Conservation (phyloP, 2,329 filamentous ascomycete genomes). For the Aspergillus piperis region DNA sequence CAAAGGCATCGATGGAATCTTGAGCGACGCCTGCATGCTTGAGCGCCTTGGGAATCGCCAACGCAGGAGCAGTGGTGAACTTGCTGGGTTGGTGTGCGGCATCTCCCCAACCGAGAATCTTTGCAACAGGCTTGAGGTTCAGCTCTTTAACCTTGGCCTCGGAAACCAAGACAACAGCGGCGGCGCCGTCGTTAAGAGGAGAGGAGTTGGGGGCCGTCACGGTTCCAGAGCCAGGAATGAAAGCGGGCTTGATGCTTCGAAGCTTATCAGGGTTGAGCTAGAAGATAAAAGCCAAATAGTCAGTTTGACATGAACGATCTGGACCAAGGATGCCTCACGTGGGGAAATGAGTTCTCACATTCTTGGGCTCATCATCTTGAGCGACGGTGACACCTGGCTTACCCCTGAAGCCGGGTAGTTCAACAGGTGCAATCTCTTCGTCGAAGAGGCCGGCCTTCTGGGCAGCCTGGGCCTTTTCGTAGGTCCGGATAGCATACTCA, state of each 20-base stretch:
- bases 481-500: conserved; percentile 91
- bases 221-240: conserved; percentile 74
- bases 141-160: conserved; percentile 93
- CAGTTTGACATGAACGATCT: not conserved
- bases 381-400: conserved; percentile 82
- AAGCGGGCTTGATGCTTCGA: conserved; percentile 79
- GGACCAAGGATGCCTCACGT: not conserved
- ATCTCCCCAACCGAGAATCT: conserved; percentile 97
- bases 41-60: conserved; percentile 96
- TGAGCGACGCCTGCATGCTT: conserved; percentile 85
- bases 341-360: conserved; percentile 52
- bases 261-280: conserved; percentile 78
- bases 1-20: conserved; percentile 83
- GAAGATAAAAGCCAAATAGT: not conserved
- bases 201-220: conserved; percentile 96
- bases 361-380: conserved; percentile 94
- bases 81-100: conserved; percentile 87
- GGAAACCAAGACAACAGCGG: conserved; percentile 88
- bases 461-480: conserved; percentile 88
- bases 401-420: conserved; percentile 83
- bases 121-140: conserved; percentile 85
- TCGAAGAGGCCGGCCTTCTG: conserved; percentile 79
- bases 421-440: conserved; percentile 84
- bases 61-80: conserved; percentile 90
- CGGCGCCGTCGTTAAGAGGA: conserved; percentile 91